Percentiles rank a stretch among this genome's conserved stretches.
Evolutionary conservation across 1,139 yeast genomes (phyloP).

Genomic region (Torulaspora globosa): DNA sequence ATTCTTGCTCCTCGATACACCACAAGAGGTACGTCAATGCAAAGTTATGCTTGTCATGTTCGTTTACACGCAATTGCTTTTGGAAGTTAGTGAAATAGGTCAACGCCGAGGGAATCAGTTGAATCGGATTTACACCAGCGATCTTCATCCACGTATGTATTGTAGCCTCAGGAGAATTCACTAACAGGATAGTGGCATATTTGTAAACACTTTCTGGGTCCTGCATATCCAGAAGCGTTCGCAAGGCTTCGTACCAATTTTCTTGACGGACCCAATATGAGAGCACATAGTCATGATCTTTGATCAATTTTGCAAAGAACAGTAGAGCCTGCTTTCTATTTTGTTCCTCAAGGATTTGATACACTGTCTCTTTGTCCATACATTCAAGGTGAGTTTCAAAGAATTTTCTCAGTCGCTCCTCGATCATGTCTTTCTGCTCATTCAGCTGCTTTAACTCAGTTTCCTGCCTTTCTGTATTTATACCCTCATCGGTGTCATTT

Average conservation of each 20-base stretch:
- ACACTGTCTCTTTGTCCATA: constrained; percentile 63
- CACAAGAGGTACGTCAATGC: constrained; percentile 62
- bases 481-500: constrained; percentile 45
- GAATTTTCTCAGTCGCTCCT: constrained; percentile 49
- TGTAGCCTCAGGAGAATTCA: constrained; percentile 66
- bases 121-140: constrained; percentile 47
- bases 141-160: constrained; percentile 75
- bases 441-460: constrained; percentile 27
- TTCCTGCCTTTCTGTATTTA: constrained; percentile 30
- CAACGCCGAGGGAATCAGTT: constrained; percentile 70
- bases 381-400: constrained; percentile 45
- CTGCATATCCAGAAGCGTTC: constrained; percentile 44
- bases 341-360: constrained; percentile 65
- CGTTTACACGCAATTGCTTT: constrained; percentile 18
- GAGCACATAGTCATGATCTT: constrained; percentile 67
- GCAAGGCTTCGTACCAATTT: constrained; percentile 71
- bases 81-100: constrained; percentile 54
- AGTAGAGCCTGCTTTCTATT: constrained; percentile 62
- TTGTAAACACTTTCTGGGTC: constrained; percentile 54
- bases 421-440: constrained; percentile 27
- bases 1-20: constrained; percentile 51
- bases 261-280: constrained; percentile 63
- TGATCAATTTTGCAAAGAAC: constrained; percentile 61
- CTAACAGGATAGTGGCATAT: constrained; percentile 62
- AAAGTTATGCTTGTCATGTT: constrained; percentile 47